phyloP scores from a whole-genome alignment of 2,329 filamentous ascomycete species.

The Neopestalotiopsis sp. region DNA sequence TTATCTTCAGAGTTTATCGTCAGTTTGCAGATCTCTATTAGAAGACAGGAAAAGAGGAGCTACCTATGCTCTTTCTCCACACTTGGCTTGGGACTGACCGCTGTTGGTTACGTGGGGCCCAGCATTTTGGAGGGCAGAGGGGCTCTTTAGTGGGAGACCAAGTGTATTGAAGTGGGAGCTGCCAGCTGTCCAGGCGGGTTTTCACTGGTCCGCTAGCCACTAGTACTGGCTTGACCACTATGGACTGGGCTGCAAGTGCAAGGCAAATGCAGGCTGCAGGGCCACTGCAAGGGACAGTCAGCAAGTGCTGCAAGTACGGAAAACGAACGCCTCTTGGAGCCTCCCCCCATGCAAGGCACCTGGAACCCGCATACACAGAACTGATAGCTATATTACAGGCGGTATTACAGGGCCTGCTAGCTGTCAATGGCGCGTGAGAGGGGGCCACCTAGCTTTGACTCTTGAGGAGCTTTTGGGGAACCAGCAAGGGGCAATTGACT shows the following conservation, averaged over 20 bases:
- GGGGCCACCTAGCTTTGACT: not conserved
- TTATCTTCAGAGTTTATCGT: not conserved
- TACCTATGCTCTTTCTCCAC: not conserved
- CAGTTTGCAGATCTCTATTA: constrained; percentile 14
- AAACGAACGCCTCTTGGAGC: not conserved
- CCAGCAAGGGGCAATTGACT: not conserved
- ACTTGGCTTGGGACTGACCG: not conserved
- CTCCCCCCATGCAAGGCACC: not conserved
- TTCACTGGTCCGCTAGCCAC: not conserved
- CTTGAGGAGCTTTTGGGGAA: too few relatives aligned
- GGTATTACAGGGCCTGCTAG: not conserved
- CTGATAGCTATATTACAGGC: not conserved
- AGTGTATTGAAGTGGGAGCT: not conserved
- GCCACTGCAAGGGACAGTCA: not conserved
- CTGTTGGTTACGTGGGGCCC: not conserved
- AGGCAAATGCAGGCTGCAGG: not conserved
- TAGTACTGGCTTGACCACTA: not conserved
- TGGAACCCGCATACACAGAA: too few relatives aligned
- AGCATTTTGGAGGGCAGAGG: not conserved
- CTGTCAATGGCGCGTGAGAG: constrained; percentile 6
- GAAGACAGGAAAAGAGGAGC: not conserved
- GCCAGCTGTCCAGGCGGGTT: not conserved
- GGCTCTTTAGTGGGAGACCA: not conserved
- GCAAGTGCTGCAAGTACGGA: not conserved
- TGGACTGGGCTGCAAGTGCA: not conserved